Evolutionary conservation across 2,329 filamentous ascomycete genomes (phyloP).

Genomic region (Alternaria alternata): DNA sequence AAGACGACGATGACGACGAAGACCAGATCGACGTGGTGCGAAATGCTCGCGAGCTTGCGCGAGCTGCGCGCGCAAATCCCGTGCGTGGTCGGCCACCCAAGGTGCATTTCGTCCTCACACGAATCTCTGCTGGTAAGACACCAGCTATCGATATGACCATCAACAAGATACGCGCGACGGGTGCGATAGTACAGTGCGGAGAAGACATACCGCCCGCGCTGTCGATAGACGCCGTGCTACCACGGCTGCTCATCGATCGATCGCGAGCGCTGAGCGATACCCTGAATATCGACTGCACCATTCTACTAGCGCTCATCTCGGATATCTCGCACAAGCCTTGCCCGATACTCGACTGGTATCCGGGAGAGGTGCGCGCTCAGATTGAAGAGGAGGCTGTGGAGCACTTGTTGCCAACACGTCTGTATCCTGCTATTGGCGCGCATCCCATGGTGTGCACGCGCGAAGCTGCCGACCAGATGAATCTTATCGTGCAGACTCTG

Average conservation of each 20-base stretch:
- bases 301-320: slow-evolving; percentile 75
- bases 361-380: slow-evolving; percentile 69
- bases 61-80: slow-evolving; percentile 64
- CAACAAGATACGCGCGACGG: slow-evolving; percentile 62
- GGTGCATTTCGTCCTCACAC: slow-evolving; percentile 68
- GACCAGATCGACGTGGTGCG: slow-evolving; percentile 66
- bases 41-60: slow-evolving; percentile 65
- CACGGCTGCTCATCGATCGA: slow-evolving; percentile 50
- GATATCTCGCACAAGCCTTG: slow-evolving; percentile 71
- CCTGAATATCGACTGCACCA: slow-evolving; percentile 72
- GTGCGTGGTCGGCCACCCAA: slow-evolving; percentile 67
- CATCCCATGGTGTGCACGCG: slow-evolving; percentile 70
- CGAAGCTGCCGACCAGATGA: slow-evolving; percentile 71
- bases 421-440: slow-evolving; percentile 68
- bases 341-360: slow-evolving; percentile 60
- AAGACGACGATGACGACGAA: slow-evolving; percentile 60
- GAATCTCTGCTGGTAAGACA: slow-evolving; percentile 60
- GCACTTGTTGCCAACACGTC: slow-evolving; percentile 65
- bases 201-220: slow-evolving; percentile 35
- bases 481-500: slow-evolving; percentile 49
- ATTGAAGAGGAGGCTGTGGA: slow-evolving; percentile 70
- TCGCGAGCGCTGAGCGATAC: slow-evolving; percentile 52
- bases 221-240: slow-evolving; percentile 35
- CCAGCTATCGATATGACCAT: slow-evolving; percentile 66
- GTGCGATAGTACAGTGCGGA: slow-evolving; percentile 49